Conservation (phyloP, 345 rosid species). For the Acer campestre region DNA sequence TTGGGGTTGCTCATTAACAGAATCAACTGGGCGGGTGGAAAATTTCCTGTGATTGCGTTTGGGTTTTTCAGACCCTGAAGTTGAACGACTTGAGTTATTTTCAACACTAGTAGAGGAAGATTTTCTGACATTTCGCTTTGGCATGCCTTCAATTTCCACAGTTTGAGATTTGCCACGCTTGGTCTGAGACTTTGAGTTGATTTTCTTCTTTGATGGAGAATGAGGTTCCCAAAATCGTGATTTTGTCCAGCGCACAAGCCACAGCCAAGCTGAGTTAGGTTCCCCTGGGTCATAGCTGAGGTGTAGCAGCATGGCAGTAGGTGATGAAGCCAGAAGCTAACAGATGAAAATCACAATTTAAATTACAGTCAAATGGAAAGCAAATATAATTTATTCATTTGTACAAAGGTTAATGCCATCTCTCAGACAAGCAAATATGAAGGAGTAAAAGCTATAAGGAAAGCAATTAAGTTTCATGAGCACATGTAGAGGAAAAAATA, state of each 20-base stretch:
- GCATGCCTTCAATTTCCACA: slow-evolving; percentile 40
- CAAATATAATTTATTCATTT: neutral
- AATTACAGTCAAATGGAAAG: neutral
- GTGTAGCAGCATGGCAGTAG: slow-evolving; percentile 43
- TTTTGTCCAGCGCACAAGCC: slow-evolving; percentile 80
- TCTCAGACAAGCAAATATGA: slow-evolving; percentile 4
- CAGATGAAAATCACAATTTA: slow-evolving; percentile 25
- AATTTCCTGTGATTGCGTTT: slow-evolving; percentile 52
- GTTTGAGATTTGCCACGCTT: slow-evolving; percentile 40
- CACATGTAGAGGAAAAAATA: neutral
- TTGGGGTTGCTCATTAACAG: slow-evolving; percentile 48
- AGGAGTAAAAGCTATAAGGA: neutral
- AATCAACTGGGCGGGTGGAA: slow-evolving; percentile 35
- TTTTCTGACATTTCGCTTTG: slow-evolving; percentile 51
- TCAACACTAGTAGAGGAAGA: slow-evolving; percentile 40
- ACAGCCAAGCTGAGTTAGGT: slow-evolving; percentile 59
- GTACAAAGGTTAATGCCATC: too few relatives aligned
- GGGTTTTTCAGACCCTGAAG: slow-evolving; percentile 44
- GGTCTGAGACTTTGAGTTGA: slow-evolving; percentile 31
- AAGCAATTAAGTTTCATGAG: neutral
- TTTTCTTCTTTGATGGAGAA: slow-evolving; percentile 40
- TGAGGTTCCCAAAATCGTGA: slow-evolving; percentile 57
- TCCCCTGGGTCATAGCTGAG: slow-evolving; percentile 56
- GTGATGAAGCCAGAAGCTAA: slow-evolving; percentile 66
- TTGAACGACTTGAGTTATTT: slow-evolving; percentile 37